phyloP scores from a whole-genome alignment of 148 eudicot species.

The Rhododendron griersonianum region DNA sequence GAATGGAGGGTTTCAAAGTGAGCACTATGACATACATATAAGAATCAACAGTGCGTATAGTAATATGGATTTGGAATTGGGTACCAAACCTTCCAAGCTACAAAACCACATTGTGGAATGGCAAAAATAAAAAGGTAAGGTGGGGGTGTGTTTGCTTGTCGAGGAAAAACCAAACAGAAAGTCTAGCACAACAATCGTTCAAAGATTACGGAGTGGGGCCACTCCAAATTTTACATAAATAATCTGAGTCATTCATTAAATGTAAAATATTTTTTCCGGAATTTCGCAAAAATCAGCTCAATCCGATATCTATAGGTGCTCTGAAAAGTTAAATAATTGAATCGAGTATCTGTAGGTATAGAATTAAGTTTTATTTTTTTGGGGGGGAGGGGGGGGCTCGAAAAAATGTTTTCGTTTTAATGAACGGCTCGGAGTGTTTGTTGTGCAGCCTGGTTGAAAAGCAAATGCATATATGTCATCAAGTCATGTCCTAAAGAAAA shows the following conservation, averaged over 20 bases:
- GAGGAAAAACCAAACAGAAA: background rate
- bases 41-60: background rate
- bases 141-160: background rate
- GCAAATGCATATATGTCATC: background rate
- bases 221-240: too few species aligned
- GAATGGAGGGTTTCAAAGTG: background rate
- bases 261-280: too few species aligned
- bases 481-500: background rate
- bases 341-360: background rate
- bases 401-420: too few species aligned
- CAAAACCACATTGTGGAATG: background rate
- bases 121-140: background rate
- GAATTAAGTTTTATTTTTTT: too few species aligned
- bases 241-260: too few species aligned
- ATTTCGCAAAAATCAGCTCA: background rate
- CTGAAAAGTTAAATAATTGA: too few species aligned
- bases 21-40: too few species aligned
- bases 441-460: too few species aligned
- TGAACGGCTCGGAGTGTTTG: too few species aligned
- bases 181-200: background rate
- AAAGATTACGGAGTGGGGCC: background rate
- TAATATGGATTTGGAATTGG: background rate
- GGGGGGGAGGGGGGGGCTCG: rapidly evolving
- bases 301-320: background rate
- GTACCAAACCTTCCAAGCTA: slow-evolving; percentile 8